Base-by-base conservation (phyloP, 768 basidiomycete species). In the Hypholoma sublateritium region DNA sequence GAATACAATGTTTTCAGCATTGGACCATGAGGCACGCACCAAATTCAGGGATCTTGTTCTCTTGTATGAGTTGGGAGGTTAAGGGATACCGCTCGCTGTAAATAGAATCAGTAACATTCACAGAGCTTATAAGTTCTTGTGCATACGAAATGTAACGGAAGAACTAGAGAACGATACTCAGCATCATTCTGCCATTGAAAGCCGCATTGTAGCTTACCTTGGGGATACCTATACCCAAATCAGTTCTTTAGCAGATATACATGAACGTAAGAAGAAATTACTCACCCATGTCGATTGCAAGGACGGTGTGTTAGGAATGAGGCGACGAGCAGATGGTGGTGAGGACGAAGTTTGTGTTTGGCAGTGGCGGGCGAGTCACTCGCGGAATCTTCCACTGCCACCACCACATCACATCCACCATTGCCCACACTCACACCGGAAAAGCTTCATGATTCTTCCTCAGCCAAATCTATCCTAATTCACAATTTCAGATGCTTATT, bases 11-110 rank as follows among this genome's bases (percentile, higher is more conserved):
- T 9, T 39, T 5, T 39, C 24, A 21, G 53, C 25, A 19, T 19
- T 36, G 16, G 7, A 17, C 7, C 22, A 22, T 8, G n/a, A 32
- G 49, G 9, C 2, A 69, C 81, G 59, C 59, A 90, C 93, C 96
- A 69, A 99, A 99, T 74, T 98, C 97, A 14, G 95, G 96, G 59
- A 99, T 98, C 79, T 95, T 94, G 77, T 98, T 97, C 78, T 97
- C 95, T 72, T 96, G 87, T 61, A 98, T 97, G 56, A 98, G 80
- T 71, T 98, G 97, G 16, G 96, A 98, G 14, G 95, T 99, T 63
- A 99, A 83, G 50, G 97, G 96, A 72, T 99, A 99, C 59, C 97
- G 88, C 78, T 98, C 97, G 59, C 94, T 96, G 67, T 8, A 24
- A 42, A 25, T 13, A 7, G 8, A 16, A 13, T 50, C 35, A 56